Conservation (phyloP, 225 moss, liverwort and hornwort genomes). For the Asterella californica region DNA sequence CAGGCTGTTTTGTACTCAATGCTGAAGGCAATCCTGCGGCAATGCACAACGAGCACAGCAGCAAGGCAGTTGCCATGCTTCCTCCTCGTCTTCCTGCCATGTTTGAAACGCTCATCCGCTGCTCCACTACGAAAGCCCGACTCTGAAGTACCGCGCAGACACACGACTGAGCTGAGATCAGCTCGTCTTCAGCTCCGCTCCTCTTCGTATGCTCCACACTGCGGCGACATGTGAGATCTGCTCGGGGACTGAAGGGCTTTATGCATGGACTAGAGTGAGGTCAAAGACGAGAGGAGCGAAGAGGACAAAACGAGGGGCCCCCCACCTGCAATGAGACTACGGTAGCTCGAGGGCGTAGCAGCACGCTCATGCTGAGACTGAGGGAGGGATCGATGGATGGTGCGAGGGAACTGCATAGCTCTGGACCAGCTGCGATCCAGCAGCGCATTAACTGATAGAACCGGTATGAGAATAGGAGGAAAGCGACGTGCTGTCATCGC, state of each 20-base stretch:
- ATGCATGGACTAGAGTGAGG: conserved; percentile 12
- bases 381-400: background rate
- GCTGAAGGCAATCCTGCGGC: conserved; percentile 11
- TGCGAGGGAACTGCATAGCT: background rate
- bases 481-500: conserved; percentile 16
- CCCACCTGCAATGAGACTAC: background rate
- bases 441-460: conserved; percentile 13
- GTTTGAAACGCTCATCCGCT: background rate
- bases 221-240: background rate
- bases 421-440: conserved; percentile 12
- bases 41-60: conserved; percentile 7
- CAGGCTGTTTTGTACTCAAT: background rate
- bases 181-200: background rate
- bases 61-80: background rate
- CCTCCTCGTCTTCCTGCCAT: conserved; percentile 11
- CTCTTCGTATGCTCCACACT: background rate
- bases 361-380: background rate
- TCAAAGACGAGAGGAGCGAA: background rate
- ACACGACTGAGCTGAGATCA: background rate
- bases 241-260: conserved; percentile 3
- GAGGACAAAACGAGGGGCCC: conserved; percentile 6
- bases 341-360: conserved; percentile 1
- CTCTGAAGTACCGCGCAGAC: background rate
- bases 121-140: too few relatives aligned
- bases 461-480: conserved; percentile 1